phyloP scores from a whole-genome alignment of 805 yeast species.

The Gaillardinia entomophila region DNA sequence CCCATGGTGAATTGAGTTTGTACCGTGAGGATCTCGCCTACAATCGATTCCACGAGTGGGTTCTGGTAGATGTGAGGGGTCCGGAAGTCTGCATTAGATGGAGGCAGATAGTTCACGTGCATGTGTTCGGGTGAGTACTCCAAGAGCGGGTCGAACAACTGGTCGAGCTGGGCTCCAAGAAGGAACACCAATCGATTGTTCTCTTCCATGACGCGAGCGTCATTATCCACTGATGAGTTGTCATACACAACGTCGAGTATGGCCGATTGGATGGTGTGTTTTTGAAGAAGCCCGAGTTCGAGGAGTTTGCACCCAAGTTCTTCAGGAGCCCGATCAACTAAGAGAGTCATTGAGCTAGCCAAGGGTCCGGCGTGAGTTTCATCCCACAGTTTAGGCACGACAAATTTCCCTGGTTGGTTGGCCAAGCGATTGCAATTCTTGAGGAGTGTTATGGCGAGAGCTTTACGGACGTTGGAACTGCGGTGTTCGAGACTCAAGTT shows the following conservation, averaged over 20 bases:
- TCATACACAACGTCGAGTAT: conserved; percentile 71
- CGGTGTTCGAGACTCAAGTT: conserved; percentile 49
- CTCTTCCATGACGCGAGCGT: conserved; percentile 44
- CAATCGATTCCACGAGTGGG: conserved; percentile 43
- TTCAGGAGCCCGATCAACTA: conserved; percentile 47
- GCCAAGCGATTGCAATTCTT: conserved; percentile 60
- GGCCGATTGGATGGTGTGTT: conserved; percentile 43
- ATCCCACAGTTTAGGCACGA: conserved; percentile 50
- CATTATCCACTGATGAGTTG: conserved; percentile 30
- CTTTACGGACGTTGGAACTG: conserved; percentile 58
- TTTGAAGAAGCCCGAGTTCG: conserved; percentile 53
- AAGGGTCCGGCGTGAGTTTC: conserved; percentile 80
- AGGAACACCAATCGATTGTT: conserved; percentile 74
- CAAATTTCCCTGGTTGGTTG: conserved; percentile 22
- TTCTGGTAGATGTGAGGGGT: conserved; percentile 9
- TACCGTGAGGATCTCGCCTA: conserved; percentile 60
- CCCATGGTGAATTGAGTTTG: conserved; percentile 73
- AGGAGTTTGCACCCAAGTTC: conserved; percentile 54
- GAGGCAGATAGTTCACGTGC: conserved; percentile 63
- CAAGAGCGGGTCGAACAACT: conserved; percentile 79
- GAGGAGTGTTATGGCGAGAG: conserved; percentile 70
- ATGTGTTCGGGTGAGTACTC: conserved; percentile 92
- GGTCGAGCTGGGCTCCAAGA: conserved; percentile 83
- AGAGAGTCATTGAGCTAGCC: conserved; percentile 58
- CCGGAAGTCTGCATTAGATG: conserved; percentile 22